Evolutionary conservation across 2,329 filamentous ascomycete genomes (phyloP).

Genomic region (Colletotrichum horii): DNA sequence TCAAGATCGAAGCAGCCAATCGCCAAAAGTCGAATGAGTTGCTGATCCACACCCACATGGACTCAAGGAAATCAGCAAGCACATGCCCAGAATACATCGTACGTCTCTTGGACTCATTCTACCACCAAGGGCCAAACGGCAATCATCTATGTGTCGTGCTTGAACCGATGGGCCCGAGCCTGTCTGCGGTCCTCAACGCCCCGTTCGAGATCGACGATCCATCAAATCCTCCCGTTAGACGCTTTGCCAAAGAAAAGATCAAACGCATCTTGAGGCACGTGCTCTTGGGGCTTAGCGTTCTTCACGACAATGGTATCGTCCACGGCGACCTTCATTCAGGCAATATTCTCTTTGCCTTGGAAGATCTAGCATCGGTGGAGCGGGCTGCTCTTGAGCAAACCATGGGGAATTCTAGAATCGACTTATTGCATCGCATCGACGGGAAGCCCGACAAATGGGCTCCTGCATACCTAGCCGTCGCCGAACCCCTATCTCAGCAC

Average conservation of each 20-base stretch:
- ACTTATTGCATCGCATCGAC: neutral
- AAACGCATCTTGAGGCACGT: neutral
- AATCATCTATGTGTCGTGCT: constrained; percentile 34
- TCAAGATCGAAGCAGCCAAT: constrained; percentile 32
- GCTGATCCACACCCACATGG: constrained; percentile 20
- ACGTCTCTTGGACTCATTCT: constrained; percentile 30
- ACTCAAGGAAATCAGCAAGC: neutral
- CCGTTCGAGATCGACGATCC: constrained; percentile 1
- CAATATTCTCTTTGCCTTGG: constrained; percentile 6
- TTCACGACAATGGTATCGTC: constrained; percentile 7
- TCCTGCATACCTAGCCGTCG: neutral
- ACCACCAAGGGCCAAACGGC: constrained; percentile 35
- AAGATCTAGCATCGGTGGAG: neutral
- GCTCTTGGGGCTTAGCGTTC: neutral
- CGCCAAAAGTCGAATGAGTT: constrained; percentile 2
- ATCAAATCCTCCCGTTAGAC: neutral
- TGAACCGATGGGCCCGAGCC: constrained; percentile 34
- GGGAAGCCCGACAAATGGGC: constrained; percentile 3
- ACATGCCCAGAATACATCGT: constrained; percentile 17
- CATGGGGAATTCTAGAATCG: neutral
- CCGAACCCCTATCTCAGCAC: neutral
- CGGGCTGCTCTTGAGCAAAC: neutral
- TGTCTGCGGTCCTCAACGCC: constrained; percentile 23
- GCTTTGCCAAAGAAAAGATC: neutral
- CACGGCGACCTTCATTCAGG: constrained; percentile 10